A percentile compares a stretch with the other conserved stretches of the same genome.
Conservation (phyloP, 768 basidiomycete genomes). For the Russula brevipes region DNA sequence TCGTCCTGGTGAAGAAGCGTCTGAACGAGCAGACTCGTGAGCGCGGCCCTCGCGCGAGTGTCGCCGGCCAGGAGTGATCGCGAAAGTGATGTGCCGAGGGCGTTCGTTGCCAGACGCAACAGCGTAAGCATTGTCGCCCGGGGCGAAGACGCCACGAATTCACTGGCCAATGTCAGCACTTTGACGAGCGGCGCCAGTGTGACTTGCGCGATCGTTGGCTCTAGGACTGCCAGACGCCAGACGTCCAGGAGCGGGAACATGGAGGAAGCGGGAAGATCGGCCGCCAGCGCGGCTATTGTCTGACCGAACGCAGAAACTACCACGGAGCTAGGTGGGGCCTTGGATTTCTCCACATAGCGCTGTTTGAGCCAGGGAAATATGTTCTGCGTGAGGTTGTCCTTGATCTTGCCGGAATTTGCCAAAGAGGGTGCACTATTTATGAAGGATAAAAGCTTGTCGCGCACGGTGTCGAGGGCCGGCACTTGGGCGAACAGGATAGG, state of each 20-base stretch:
- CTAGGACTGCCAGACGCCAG: slow-evolving; percentile 73
- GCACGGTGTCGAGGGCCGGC: slow-evolving; percentile 60
- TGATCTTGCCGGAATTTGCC: slow-evolving; percentile 37
- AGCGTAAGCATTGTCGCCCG: slow-evolving; percentile 57
- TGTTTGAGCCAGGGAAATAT: slow-evolving; percentile 64
- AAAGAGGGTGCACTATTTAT: slow-evolving; percentile 45
- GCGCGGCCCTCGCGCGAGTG: slow-evolving; percentile 31
- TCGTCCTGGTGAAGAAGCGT: slow-evolving; percentile 64
- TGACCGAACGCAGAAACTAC: slow-evolving; percentile 34
- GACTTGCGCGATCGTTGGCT: slow-evolving; percentile 37
- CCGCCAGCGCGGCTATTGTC: slow-evolving; percentile 40
- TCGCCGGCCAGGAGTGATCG: slow-evolving; percentile 38
- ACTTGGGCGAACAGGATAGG: slow-evolving; percentile 74
- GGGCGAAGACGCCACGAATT: slow-evolving; percentile 28
- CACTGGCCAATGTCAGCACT: slow-evolving; percentile 34
- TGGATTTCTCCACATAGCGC: slow-evolving; percentile 39
- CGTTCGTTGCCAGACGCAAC: slow-evolving; percentile 65
- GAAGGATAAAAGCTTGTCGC: slow-evolving; percentile 56
- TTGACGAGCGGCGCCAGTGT: slow-evolving; percentile 45
- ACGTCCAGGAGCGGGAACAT: slow-evolving; percentile 82
- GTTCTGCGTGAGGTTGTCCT: slow-evolving; percentile 42
- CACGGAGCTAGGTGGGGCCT: slow-evolving; percentile 21
- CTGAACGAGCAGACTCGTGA: slow-evolving; percentile 57
- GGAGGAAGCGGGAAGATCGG: slow-evolving; percentile 45
- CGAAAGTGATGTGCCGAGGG: slow-evolving; percentile 46